These are phyloP conservation scores for Astrothelium macrocarpum DNA, from an alignment of 495 filamentous ascomycete genomes.

Conservation along the genomic window DNA sequence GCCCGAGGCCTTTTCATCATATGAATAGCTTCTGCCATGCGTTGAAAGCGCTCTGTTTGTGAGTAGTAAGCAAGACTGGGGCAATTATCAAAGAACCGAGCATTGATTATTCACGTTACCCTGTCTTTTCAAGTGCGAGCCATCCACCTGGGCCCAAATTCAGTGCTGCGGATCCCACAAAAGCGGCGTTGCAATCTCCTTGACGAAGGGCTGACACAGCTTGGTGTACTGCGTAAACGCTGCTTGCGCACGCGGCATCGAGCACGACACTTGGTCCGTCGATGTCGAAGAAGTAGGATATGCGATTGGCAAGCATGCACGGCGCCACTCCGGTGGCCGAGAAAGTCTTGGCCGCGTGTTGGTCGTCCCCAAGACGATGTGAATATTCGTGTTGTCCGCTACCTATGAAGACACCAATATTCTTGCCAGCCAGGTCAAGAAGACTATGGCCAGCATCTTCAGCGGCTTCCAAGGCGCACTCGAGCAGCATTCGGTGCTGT, in stretches of 20 bases:
- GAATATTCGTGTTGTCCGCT: background rate
- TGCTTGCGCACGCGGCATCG: conserved; percentile 45
- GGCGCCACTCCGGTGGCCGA: conserved; percentile 11
- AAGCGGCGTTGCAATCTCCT: background rate
- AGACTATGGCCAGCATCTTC: conserved; percentile 16
- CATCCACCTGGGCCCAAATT: background rate
- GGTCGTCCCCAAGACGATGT: background rate
- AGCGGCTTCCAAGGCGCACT: conserved; percentile 7
- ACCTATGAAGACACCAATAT: background rate
- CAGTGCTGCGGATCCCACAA: background rate
- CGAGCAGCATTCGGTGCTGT: conserved; percentile 11
- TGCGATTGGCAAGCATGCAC: conserved; percentile 41
- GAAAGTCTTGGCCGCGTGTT: background rate
- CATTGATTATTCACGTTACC: background rate
- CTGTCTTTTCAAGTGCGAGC: background rate
- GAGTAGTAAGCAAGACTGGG: background rate
- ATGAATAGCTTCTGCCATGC: conserved; percentile 6
- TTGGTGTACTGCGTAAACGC: background rate
- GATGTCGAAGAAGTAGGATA: conserved; percentile 42
- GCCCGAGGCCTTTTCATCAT: conserved; percentile 18
- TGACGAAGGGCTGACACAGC: background rate
- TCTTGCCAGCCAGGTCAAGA: background rate
- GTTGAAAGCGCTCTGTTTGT: background rate
- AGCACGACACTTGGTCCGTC: conserved; percentile 40
- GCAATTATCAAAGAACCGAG: conserved; percentile 6